Conservation (phyloP, 2,329 filamentous ascomycete genomes). For the Aspergillus amoenus region DNA sequence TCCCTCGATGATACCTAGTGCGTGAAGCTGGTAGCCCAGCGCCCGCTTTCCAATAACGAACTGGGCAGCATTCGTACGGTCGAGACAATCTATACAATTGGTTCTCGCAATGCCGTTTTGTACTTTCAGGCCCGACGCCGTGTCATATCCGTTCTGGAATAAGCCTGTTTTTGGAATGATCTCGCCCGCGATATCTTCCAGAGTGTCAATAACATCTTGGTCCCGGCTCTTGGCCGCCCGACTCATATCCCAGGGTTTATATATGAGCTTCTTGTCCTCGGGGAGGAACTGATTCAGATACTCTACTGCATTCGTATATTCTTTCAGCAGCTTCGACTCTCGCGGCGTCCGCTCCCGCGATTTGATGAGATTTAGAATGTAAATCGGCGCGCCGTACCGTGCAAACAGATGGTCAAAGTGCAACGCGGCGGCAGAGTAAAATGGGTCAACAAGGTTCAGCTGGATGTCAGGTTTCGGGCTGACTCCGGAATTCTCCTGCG, state of each 20-base stretch:
- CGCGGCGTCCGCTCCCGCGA: constrained; percentile 81
- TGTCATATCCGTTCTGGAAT: constrained; percentile 85
- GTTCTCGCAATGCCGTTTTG: constrained; percentile 94
- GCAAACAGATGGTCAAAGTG: constrained; percentile 96
- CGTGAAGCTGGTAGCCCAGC: constrained; percentile 86
- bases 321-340: constrained; percentile 84
- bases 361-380: constrained; percentile 89
- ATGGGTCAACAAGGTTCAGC: constrained; percentile 91
- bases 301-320: constrained; percentile 81
- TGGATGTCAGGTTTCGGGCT: constrained; percentile 96
- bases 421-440: constrained; percentile 86
- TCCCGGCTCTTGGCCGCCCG: constrained; percentile 88
- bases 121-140: constrained; percentile 63
- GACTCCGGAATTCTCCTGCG: constrained; percentile 91
- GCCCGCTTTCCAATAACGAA: constrained; percentile 97
- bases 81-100: constrained; percentile 97
- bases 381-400: constrained; percentile 88
- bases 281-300: constrained; percentile 96
- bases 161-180: constrained; percentile 85
- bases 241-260: constrained; percentile 98
- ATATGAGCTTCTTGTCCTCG: constrained; percentile 77
- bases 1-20: constrained; percentile 79
- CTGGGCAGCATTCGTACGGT: constrained; percentile 95
- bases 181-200: constrained; percentile 86
- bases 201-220: constrained; percentile 88